phyloP scores from a whole-genome alignment of 345 rosid genomes.

The Linum trigynum region DNA sequence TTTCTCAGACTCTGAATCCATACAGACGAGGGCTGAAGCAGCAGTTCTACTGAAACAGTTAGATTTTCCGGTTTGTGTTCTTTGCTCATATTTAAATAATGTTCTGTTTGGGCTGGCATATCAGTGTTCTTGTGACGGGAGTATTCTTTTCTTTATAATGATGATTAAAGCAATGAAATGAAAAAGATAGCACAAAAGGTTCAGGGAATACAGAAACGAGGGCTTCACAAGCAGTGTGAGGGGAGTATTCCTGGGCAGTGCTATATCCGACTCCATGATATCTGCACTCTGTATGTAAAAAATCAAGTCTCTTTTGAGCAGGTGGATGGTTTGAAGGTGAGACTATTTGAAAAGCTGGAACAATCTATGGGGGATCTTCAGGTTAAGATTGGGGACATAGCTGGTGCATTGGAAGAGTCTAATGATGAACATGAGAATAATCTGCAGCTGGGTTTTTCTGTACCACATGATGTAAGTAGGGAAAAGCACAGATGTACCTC shows the following conservation, averaged over 20 bases:
- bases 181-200: no score
- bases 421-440: constrained; percentile 31
- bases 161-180: no score
- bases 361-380: constrained; percentile 72
- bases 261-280: not conserved
- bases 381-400: constrained; percentile 42
- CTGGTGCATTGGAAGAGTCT: constrained; percentile 27
- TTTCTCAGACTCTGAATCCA: constrained; percentile 87
- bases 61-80: constrained; percentile 78
- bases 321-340: constrained; percentile 81
- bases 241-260: no score
- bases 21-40: constrained; percentile 95
- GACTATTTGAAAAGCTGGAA: constrained; percentile 81
- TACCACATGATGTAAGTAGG: constrained; percentile 52
- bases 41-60: constrained; percentile 89
- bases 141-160: no score
- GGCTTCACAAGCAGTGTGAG: no score
- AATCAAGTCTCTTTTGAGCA: constrained; percentile 16
- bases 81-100: constrained; percentile 10
- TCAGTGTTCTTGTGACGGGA: not conserved
- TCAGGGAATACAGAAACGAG: no score
- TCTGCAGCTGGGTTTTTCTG: constrained; percentile 26
- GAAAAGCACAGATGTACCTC: not conserved
- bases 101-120: constrained; percentile 6
- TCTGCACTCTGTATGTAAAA: not conserved